Evolutionary conservation across 2,329 filamentous ascomycete species (phyloP), one percentile per base, ranked within the genome.

Genomic region (Esteya vermicola): DNA sequence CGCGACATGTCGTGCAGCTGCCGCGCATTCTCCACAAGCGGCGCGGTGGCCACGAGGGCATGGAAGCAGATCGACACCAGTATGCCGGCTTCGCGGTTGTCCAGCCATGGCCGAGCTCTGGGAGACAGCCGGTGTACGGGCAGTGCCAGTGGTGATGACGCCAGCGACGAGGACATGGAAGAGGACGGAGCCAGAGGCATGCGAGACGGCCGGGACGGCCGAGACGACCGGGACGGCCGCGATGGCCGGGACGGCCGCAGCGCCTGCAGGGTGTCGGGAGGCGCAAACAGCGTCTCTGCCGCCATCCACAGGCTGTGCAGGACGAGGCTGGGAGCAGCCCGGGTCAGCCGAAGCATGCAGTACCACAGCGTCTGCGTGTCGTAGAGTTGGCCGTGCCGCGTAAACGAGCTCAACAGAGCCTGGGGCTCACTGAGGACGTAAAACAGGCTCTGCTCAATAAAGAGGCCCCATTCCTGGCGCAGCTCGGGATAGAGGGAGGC

Each of bases 251-350:
- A n/a, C 16, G 62, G 60, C 9, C 56, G 57, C 33, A 60, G 52
- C 9, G 58, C 54, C 42, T 63, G 62, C 1, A 70, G 48, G 6
- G 58, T 48, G 41, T 61, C 59, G 2, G 74, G 71, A 2, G 71
- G 65, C n/a, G 63, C 58, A 48, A 79, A 81, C 5, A 81, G 58
- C 35, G 64, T 64, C 8, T 65, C 68, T 2, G 75, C 63, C 6
- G 72, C 72, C 46, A 72, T 61, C 78, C 78, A 82, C 6, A 81
- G 60, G 48, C 72, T 76, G 50, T 79, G 70, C 38, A 78, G 69
- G 3, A 80, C 72, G 18, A 79, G 52, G 35, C 60, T 71, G 5
- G 74, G 71, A 14, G 68, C 65, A 32, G 68, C 64, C 36, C 72
- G 63, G 6, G 69, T 75, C 54, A 80, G 57, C 41, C 70, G 68